These are phyloP conservation scores for Capsicum rhomboideum DNA, from an alignment of 257 asterid species.

Conservation along the genomic window DNA sequence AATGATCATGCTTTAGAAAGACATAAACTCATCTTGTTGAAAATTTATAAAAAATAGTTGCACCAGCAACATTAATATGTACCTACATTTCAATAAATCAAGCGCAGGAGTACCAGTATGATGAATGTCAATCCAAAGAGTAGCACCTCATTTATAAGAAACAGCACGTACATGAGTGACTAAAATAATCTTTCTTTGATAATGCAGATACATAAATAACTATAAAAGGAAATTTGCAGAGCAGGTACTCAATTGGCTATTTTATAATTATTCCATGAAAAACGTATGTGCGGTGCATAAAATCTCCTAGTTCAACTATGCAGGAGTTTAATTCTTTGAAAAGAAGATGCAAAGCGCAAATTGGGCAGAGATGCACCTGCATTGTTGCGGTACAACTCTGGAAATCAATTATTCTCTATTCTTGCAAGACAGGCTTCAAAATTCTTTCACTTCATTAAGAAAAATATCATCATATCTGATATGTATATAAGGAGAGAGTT, in stretches of 20 bases:
- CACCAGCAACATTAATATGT: background rate
- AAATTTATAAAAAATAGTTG: background rate
- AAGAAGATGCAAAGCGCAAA: constrained; percentile 41
- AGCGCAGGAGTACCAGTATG: too few species aligned
- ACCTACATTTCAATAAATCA: background rate
- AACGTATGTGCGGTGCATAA: background rate
- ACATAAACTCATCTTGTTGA: background rate
- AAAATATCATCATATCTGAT: background rate
- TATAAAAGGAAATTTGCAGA: constrained; percentile 52
- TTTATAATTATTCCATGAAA: background rate
- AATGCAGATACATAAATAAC: constrained; percentile 45
- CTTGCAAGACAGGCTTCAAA: background rate
- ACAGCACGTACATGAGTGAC: background rate
- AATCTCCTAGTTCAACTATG: background rate
- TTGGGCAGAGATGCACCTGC: constrained; percentile 56
- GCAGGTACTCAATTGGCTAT: constrained; percentile 32
- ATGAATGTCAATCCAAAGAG: too few species aligned
- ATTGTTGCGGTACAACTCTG: constrained; percentile 38
- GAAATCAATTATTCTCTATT: background rate
- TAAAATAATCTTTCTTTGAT: constrained; percentile 6
- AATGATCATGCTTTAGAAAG: background rate
- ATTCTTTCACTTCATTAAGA: background rate
- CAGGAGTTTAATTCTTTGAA: constrained; percentile 58
- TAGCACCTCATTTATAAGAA: background rate
- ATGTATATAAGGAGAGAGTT: background rate